A percentile compares a stretch with the other conserved stretches of the same genome.
These are phyloP conservation scores for Arxiozyma slooffiae DNA, from an alignment of 1,139 yeast genomes.

Conservation along the genomic window DNA sequence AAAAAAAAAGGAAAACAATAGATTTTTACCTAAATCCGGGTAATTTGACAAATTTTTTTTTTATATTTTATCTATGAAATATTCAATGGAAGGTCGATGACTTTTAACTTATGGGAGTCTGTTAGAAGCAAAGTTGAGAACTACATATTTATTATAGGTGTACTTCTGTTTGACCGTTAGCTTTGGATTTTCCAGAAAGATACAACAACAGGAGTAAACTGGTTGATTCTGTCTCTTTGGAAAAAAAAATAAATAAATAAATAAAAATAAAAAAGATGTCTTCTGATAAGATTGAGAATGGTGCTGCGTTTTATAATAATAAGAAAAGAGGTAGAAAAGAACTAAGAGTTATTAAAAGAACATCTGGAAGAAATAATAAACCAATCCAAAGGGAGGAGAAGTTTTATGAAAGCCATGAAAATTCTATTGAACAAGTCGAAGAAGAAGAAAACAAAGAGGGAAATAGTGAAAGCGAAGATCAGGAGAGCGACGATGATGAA, in stretches of 20 bases:
- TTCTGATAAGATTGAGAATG: background rate
- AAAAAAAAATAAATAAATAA: too few relatives aligned
- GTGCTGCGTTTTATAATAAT: background rate
- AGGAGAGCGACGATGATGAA: conserved; percentile 22
- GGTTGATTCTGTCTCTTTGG: background rate
- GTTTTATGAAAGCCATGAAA: conserved; percentile 6
- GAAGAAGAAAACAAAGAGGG: conserved; percentile 5
- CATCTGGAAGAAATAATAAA: conserved; percentile 31
- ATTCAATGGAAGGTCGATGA: too few relatives aligned
- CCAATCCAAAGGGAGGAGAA: conserved; percentile 8
- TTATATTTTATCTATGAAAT: too few relatives aligned
- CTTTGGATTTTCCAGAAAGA: too few relatives aligned
- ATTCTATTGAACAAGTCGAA: conserved; percentile 4
- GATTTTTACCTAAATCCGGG: background rate
- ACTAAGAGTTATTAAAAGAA: conserved; percentile 48
- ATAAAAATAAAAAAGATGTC: background rate
- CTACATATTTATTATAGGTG: too few relatives aligned
- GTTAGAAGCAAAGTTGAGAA: too few relatives aligned
- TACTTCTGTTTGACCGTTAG: too few relatives aligned
- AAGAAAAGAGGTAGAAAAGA: conserved; percentile 50
- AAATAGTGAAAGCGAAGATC: too few relatives aligned
- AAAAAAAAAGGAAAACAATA: background rate
- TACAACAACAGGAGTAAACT: too few relatives aligned
- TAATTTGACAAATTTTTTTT: background rate
- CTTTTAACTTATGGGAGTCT: too few relatives aligned